phyloP scores from a whole-genome alignment of 495 filamentous ascomycete species.

The Talaromyces borbonicus region DNA sequence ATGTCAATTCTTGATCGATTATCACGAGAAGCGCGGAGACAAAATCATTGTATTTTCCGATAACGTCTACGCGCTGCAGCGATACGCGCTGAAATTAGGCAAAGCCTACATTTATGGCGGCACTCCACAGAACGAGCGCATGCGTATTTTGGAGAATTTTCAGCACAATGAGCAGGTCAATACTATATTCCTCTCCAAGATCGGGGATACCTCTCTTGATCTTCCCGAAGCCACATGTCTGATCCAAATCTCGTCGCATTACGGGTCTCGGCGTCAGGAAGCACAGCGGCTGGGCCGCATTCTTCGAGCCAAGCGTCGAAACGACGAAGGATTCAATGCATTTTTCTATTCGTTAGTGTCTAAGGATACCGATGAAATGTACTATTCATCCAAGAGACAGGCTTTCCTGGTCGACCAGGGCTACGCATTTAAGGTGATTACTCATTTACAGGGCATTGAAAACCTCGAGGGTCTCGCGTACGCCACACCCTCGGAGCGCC shows the following conservation, averaged over 20 bases:
- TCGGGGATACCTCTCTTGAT: conserved; percentile 95
- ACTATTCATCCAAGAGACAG: conserved; percentile 92
- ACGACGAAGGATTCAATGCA: conserved; percentile 98
- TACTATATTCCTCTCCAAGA: conserved; percentile 96
- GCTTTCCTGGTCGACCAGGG: conserved; percentile 98
- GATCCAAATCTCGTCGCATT: conserved; percentile 97
- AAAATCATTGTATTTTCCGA: conserved; percentile 99
- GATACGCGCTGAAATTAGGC: conserved; percentile 72
- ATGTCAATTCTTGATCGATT: conserved; percentile 93
- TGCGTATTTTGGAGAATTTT: conserved; percentile 90
- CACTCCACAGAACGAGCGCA: conserved; percentile 76
- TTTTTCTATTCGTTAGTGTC: conserved; percentile 98
- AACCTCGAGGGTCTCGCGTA: conserved; percentile 72
- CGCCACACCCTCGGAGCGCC: conserved; percentile 66
- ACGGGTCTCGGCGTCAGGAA: conserved; percentile 94
- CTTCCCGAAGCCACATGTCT: conserved; percentile 93
- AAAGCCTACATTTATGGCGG: conserved; percentile 93
- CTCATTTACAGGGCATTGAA: conserved; percentile 86
- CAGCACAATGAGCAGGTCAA: conserved; percentile 89
- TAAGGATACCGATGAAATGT: conserved; percentile 97
- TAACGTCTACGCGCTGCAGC: conserved; percentile 88
- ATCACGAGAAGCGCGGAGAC: conserved; percentile 91
- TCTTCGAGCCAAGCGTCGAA: conserved; percentile 87
- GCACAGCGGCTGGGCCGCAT: conserved; percentile 93
- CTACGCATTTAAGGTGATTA: conserved; percentile 99